Base-by-base conservation (phyloP, 83 land plant species). In the Isoetes engelmannii region DNA sequence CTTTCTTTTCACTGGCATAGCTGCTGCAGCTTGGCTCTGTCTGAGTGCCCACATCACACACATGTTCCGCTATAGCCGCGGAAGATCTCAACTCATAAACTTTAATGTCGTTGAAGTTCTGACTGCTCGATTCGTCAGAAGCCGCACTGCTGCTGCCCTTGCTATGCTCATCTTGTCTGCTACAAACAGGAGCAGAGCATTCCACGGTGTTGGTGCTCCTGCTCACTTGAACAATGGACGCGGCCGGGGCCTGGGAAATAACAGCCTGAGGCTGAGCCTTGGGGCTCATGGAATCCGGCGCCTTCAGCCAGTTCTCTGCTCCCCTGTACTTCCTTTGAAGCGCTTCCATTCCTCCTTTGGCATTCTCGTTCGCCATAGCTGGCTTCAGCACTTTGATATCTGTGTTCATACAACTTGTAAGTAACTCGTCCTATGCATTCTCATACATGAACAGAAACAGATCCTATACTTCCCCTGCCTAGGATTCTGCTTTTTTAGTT, bases 71-170 rank as follows among this genome's bases (percentile, higher is more conserved):
- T 0, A 19, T 61, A 18, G 70, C 75, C 28, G 72, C 87, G 9
- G 79, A 76, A 20, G 84, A 73, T 5, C 70, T 82, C 37, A 43
- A 41, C 55, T 67, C 48, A 5, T 17, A 21, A 65, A 71, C 49
- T 42, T 71, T 68, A 20, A 44, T 63, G 6, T 71, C 73, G 6
- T 4, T n/a, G 41, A 42, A 17, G 28, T 7, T 17, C 43, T 4
- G 12, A 45, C 5, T 6, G 18, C 42, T 63, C 42, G 48, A 37
- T 13, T 64, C 79, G 21, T 73, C 45, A 12, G 84, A 84, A 69
- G 61, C 72, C 9, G 80, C 66, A 43, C 47, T 72, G 63, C 57
- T 15, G 74, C 71, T 72, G 28, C 70, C 62, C 53, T 51, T 57
- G 67, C 69, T 69, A 13, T 44, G 55, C 42, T 73, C 78, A 58